phyloP scores from a whole-genome alignment of 805 yeast species.

The Torulaspora quercuum region DNA sequence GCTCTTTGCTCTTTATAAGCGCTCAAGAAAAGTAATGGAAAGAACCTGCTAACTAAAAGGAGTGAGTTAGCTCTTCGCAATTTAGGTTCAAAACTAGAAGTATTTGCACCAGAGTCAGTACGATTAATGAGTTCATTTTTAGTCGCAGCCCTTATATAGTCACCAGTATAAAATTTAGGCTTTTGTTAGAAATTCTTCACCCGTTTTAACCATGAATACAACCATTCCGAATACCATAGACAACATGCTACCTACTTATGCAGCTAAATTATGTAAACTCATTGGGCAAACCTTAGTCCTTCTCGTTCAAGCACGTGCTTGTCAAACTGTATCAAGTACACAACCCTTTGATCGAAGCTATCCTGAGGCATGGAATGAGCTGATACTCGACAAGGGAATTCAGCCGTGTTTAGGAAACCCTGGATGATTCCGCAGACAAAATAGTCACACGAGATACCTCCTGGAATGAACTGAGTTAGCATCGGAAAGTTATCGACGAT shows the following conservation, averaged over 20 bases:
- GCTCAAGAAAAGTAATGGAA: too few relatives aligned
- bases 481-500: conserved; percentile 73
- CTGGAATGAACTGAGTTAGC: conserved; percentile 61
- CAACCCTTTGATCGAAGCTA: conserved; percentile 58
- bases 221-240: too few relatives aligned
- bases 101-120: too few relatives aligned
- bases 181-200: too few relatives aligned
- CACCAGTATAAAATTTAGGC: too few relatives aligned
- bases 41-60: too few relatives aligned
- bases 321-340: conserved; percentile 71
- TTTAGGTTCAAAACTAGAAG: too few relatives aligned
- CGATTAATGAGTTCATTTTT: too few relatives aligned
- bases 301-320: conserved; percentile 55
- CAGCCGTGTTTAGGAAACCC: conserved; percentile 69
- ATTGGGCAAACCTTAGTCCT: conserved; percentile 37
- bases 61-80: too few relatives aligned
- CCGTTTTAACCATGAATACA: too few relatives aligned
- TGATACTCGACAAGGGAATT: conserved; percentile 68
- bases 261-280: conserved; percentile 1
- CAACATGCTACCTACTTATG: conserved; percentile 1
- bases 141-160: too few relatives aligned
- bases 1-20: conserved; percentile 3
- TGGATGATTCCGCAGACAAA: conserved; percentile 85
- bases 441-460: conserved; percentile 77
- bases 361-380: conserved; percentile 73